Evolutionary conservation across 768 basidiomycete genomes (phyloP).

Genomic region (Hygrocybe punicea): DNA sequence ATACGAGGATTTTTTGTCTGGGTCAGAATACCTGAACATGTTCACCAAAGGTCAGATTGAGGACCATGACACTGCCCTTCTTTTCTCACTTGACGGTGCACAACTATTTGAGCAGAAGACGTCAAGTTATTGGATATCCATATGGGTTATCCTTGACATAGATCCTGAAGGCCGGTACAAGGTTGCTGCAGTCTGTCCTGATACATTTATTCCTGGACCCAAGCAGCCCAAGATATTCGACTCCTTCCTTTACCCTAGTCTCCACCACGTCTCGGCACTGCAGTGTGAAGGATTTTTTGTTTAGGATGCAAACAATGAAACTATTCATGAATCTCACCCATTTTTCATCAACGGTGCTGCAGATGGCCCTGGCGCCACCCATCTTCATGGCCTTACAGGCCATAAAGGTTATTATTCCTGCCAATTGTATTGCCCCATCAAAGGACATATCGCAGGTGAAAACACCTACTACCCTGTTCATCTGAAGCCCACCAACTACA

Average conservation of each 20-base stretch:
- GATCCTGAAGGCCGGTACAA: conserved; percentile 30
- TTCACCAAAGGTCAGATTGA: too few species aligned
- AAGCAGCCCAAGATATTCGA: conserved; percentile 38
- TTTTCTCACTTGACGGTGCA: too few species aligned
- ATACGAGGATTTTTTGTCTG: too few species aligned
- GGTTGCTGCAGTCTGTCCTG: conserved; percentile 30
- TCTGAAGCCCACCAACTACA: conserved; percentile 22
- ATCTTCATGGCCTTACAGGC: conserved; percentile 22
- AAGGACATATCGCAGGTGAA: conserved; percentile 28
- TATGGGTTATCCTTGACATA: conserved; percentile 33
- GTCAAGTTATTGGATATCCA: conserved; percentile 41
- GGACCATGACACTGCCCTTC: too few species aligned
- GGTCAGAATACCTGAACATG: too few species aligned
- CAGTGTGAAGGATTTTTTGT: too few species aligned
- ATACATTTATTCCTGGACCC: conserved; percentile 35
- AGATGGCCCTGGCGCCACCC: conserved; percentile 11
- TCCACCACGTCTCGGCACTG: conserved; percentile 36
- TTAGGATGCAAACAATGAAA: too few species aligned
- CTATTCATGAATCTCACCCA: too few species aligned
- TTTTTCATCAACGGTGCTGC: too few species aligned
- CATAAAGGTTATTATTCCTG: conserved; percentile 13
- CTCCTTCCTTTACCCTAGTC: conserved; percentile 30
- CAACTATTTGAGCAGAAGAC: conserved; percentile 36
- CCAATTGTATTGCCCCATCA: conserved; percentile 28
- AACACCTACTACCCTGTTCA: conserved; percentile 35